These are phyloP conservation scores for Paracamarosporium sp. DNA, from an alignment of 2,329 filamentous ascomycete genomes.

Conservation along the genomic window DNA sequence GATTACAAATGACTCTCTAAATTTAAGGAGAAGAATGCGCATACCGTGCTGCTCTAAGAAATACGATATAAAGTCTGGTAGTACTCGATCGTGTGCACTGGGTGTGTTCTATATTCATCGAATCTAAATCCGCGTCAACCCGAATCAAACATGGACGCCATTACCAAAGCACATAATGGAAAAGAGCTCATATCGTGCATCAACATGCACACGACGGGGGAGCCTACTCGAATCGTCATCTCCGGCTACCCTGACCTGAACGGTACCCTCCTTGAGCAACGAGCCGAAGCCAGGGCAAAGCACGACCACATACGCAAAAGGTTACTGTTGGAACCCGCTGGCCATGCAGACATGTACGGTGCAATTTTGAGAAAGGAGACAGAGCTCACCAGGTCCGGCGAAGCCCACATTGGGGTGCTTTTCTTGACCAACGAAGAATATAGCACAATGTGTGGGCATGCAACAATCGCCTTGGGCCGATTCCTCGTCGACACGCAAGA, in stretches of 20 bases:
- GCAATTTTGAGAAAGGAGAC: slow-evolving; percentile 53
- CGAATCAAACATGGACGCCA: neutral
- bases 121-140: neutral
- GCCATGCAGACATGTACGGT: slow-evolving; percentile 61
- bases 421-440: slow-evolving; percentile 58
- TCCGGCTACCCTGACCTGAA: slow-evolving; percentile 47
- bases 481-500: slow-evolving; percentile 38
- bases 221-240: slow-evolving; percentile 57
- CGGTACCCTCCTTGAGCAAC: slow-evolving; percentile 52
- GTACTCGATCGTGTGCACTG: neutral
- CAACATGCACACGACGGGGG: slow-evolving; percentile 56
- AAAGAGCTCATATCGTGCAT: slow-evolving; percentile 4
- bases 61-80: neutral
- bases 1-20: too few species aligned
- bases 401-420: slow-evolving; percentile 57
- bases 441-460: slow-evolving; percentile 61
- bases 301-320: slow-evolving; percentile 51
- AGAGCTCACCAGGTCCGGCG: slow-evolving; percentile 46
- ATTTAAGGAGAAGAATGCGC: too few species aligned
- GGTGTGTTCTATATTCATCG: neutral
- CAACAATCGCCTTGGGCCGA: slow-evolving; percentile 57
- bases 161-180: neutral
- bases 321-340: slow-evolving; percentile 57
- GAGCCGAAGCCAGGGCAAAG: slow-evolving; percentile 45
- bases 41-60: too few species aligned